Base-by-base conservation (phyloP, 1,139 yeast genomes). In the Blastobotrys indianensis region DNA sequence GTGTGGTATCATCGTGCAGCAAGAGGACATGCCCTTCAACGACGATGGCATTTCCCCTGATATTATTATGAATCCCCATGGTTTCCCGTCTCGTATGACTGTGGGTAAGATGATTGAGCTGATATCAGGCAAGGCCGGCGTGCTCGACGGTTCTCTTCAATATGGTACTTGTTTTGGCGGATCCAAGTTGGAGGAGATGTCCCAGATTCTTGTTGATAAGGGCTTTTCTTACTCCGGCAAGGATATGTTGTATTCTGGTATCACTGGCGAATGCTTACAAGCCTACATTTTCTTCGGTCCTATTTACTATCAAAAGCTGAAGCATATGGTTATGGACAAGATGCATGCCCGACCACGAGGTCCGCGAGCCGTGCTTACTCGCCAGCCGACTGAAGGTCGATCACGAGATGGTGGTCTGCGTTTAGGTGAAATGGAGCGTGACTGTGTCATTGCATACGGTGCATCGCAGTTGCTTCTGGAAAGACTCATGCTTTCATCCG, bases 341-440 rank as follows among this genome's bases (percentile, higher is more conserved):
- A 92, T 92, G 97, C 99, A 92, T 62, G 98, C 98, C 0, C 85
- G 99, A 75, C 97, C 98, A 2, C 80, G 98, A 65, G 99, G 99
- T 50, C 99, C 99, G 47, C 80, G 97, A 57, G 98, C 98, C 0
- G 98, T 94, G 16, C 74, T 92, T 53, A 92, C 99, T 2, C 82
- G 99, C 68, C 99, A 92, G 68, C 99, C 99, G 10, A 92, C 97
- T 0, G 99, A 92, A 69, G 99, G 99, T 76, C 79, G 99, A 68
- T 87, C 97, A 1, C 80, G 98, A 67, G 99, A 92, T 69, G 99
- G 99, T 77, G 99, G 99, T 62, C 76, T 92, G 62, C 84, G 99
- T 72, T 76, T 92, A 67, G 99, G 99, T 58, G 99, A 92, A 70
- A 92, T 92, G 99, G 99, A 92, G 69, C 84, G 98, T 70, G 99